Evolutionary conservation across 2,329 filamentous ascomycete species (phyloP), one percentile per base, ranked within the genome.

Genomic region (Fonsecaea multimorphosa): DNA sequence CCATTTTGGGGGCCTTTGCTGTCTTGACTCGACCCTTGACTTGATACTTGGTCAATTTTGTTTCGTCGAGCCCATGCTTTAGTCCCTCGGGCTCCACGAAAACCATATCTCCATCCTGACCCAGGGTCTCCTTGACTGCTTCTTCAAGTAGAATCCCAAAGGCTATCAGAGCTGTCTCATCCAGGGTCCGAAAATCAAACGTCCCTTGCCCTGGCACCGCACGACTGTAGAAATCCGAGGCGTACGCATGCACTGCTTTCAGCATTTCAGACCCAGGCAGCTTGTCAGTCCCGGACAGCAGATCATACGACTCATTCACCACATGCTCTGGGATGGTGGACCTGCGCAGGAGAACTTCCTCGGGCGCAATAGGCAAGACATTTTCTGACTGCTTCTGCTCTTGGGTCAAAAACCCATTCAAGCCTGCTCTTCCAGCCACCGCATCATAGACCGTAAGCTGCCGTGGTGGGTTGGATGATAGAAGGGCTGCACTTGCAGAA

Each of bases 141-240:
- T 89, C 87, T 75, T 89, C 87, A 29, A 89, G 73, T 36, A 89
- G 71, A 14, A 89, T 83, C 0, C 86, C 86, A 70, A 88, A 73
- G 0, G 86, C 85, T 69, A 89, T 80, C 62, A 89, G 73, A 1
- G 87, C 86, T 8, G 85, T 88, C 74, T 87, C 86, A 65, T 89
- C 85, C 79, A 89, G 81, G 65, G 82, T 86, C 55, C 78, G 79
- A 70, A 82, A 84, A 59, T 82, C 79, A 36, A 75, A 71, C 52
- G 72, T 73, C 2, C 78, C 78, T 6, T 71, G 70, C 27, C 78
- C 73, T 0, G 67, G 65, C 2, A 75, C 76, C 2, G 75, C 73
- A 38, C 74, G 73, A 32, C 73, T 76, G 73, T 87, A 88, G 69
- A 84, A 84, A 57, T 86, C 84, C 0, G 86, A 82, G 2, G 82